A percentile compares a stretch with the other conserved stretches of the same genome.
Evolutionary conservation across 768 basidiomycete species (phyloP).

Genomic region (Cyathus striatus): DNA sequence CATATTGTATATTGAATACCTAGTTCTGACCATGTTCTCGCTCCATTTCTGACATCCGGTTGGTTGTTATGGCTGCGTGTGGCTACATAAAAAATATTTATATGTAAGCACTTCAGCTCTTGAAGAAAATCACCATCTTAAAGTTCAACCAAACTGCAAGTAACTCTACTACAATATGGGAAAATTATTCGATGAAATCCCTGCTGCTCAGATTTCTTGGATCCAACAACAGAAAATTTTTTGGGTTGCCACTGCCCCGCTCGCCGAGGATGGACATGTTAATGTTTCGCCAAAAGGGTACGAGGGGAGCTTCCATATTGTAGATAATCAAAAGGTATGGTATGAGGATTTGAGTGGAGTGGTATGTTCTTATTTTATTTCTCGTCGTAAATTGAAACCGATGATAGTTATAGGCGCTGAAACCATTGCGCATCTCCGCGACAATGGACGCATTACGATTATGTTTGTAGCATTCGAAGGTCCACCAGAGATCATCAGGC

Average conservation of each 20-base stretch:
- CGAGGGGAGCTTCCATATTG: constrained; percentile 46
- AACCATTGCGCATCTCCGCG: constrained; percentile 56
- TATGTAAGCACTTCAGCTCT: too few relatives aligned
- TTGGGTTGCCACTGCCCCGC: constrained; percentile 60
- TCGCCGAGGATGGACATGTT: constrained; percentile 51
- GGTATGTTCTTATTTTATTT: constrained; percentile 28
- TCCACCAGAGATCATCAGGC: constrained; percentile 49
- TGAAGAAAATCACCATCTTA: too few relatives aligned
- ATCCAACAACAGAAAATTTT: constrained; percentile 54
- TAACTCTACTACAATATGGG: too few relatives aligned
- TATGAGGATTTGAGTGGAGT: constrained; percentile 65
- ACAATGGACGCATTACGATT: constrained; percentile 59
- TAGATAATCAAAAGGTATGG: constrained; percentile 47
- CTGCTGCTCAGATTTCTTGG: constrained; percentile 44
- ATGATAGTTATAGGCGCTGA: constrained; percentile 45
- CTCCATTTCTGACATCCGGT: too few relatives aligned
- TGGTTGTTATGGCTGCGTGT: too few relatives aligned
- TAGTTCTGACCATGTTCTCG: too few relatives aligned
- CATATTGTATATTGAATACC: too few relatives aligned
- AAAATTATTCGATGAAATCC: constrained; percentile 47
- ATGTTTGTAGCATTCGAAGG: constrained; percentile 61
- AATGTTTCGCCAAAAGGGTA: constrained; percentile 61
- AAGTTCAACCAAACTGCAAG: too few relatives aligned
- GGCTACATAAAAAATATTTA: too few relatives aligned
- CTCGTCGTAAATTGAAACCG: not conserved